These are phyloP conservation scores for Cochlearia excelsa DNA, from an alignment of 345 rosid species.

Conservation along the genomic window DNA sequence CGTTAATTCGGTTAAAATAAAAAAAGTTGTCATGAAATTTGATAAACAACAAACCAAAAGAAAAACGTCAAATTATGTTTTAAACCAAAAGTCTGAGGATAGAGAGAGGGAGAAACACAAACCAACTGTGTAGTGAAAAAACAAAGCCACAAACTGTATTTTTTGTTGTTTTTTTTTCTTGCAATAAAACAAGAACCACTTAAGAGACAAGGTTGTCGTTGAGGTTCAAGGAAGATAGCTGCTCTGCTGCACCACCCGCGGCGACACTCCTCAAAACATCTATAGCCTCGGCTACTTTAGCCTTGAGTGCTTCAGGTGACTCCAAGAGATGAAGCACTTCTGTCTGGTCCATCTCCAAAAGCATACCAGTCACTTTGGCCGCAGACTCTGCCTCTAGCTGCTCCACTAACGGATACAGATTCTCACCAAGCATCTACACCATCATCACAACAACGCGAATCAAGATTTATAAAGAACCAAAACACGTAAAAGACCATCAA, in stretches of 20 bases:
- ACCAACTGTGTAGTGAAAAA: no score
- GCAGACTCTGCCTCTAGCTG: constrained; percentile 87
- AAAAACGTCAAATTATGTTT: no score
- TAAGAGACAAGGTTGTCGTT: background rate
- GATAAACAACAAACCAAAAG: no score
- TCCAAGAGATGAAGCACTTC: constrained; percentile 92
- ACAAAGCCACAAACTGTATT: no score
- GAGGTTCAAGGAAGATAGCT: constrained; percentile 72
- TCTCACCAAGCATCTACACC: constrained; percentile 85
- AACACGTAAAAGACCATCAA: background rate
- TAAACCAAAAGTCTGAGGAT: no score
- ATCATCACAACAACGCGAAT: background rate
- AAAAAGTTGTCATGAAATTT: no score
- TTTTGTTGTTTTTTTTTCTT: no score
- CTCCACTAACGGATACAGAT: constrained; percentile 89
- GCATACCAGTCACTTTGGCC: constrained; percentile 97
- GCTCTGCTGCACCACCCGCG: constrained; percentile 66
- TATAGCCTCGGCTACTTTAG: constrained; percentile 93
- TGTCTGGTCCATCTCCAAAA: constrained; percentile 96
- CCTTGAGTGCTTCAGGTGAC: constrained; percentile 88
- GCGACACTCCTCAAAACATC: constrained; percentile 83
- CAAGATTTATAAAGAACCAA: background rate
- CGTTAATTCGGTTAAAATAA: no score
- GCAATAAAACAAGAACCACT: background rate
- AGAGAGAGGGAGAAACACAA: no score